Evolutionary conservation across 2,329 filamentous ascomycete genomes (phyloP).

Genomic region (Neofusicoccum cordaticola): DNA sequence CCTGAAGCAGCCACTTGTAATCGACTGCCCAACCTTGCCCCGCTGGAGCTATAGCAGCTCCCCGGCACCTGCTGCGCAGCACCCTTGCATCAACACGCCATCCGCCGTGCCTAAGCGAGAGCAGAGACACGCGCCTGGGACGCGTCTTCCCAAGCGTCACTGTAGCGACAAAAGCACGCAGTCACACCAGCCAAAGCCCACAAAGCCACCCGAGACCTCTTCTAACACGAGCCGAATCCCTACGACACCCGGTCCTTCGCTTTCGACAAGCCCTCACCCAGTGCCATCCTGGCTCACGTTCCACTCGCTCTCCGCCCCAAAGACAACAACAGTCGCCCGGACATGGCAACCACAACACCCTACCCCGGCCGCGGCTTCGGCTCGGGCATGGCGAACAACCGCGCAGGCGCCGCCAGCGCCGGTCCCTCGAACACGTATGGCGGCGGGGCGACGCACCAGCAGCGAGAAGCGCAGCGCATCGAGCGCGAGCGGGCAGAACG

Average conservation of each 20-base stretch:
- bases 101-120: constrained; percentile 14
- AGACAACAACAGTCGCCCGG: constrained; percentile 18
- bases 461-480: constrained; percentile 39
- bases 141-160: constrained; percentile 14
- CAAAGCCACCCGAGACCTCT: background rate
- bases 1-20: background rate
- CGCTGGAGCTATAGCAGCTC: constrained; percentile 16
- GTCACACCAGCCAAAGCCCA: too few relatives aligned
- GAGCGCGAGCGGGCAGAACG: constrained; percentile 42
- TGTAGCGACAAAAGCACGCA: background rate
- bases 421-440: constrained; percentile 29
- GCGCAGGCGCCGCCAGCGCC: constrained; percentile 31
- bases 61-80: constrained; percentile 7
- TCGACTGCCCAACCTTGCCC: background rate
- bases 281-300: constrained; percentile 11
- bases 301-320: constrained; percentile 12
- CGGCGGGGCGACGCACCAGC: constrained; percentile 39
- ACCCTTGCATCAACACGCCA: constrained; percentile 5
- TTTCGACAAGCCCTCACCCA: background rate
- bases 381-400: constrained; percentile 27
- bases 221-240: background rate
- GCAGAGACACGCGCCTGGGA: constrained; percentile 4
- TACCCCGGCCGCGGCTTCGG: constrained; percentile 42
- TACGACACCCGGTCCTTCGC: too few relatives aligned
- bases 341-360: constrained; percentile 12